Base-by-base conservation (phyloP, 1,284 basidiomycete genomes). In the Moesziomyces globuligerus region DNA sequence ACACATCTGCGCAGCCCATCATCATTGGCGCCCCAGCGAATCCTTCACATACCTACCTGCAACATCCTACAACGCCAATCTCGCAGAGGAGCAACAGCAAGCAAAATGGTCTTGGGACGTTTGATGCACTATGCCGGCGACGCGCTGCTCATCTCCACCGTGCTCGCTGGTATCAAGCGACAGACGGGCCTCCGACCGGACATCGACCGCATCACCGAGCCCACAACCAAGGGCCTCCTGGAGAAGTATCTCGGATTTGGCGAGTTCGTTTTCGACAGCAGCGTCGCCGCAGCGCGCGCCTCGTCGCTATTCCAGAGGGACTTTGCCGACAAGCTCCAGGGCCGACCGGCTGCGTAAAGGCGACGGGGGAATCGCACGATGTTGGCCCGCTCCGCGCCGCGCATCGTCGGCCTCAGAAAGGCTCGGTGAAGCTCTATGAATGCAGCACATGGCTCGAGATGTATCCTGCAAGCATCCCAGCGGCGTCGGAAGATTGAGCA, bases 111-210 rank as follows among this genome's bases (percentile, higher is more conserved):
- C 56, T 52, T 81, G 8, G 94, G 93, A 75, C 88, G 89, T 83
- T 84, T 97, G 23, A 83, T 90, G 38, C 94, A 97, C 84, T 93
- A 91, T 79, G 87, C 90, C 39, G 84, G 91, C 51, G 95, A 98
- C 81, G 91, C 90, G 23, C 87, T 93, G 52, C 86, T 97, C 41
- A 72, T 98, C 50, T 94, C 93, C 17, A 92, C 94, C 10, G 87
- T 98, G 10, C 84, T 95, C 21, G 94, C 94, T 32, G 95, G 95
- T 32, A 89, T 98, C 73, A 91, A 90, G 84, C 89, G 92, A 70
- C 90, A 93, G 26, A 68, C 78, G 7, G 80, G 80, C 24, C 58
- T 73, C 13, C 51, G 67, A 15, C 72, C 65, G 8, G 71, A 80
- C 39, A 55, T 72, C 21, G 57, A 70, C 25, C 74, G 74, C 37